These are phyloP conservation scores for Quercus parvula DNA, from an alignment of 306 rosid species.

Conservation along the genomic window DNA sequence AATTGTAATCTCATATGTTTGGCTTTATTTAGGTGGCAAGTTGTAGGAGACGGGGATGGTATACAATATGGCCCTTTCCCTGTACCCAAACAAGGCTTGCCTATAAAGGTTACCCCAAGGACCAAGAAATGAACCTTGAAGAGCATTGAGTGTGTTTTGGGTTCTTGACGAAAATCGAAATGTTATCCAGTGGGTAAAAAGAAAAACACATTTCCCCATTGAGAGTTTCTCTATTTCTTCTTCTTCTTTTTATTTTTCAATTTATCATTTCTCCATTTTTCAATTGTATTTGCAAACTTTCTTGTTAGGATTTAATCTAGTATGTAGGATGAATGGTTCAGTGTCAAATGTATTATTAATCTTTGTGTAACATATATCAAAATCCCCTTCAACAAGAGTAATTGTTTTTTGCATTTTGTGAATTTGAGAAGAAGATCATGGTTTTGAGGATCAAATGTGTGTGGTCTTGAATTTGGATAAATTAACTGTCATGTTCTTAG, in stretches of 20 bases:
- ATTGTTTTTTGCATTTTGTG: slow-evolving; percentile 1
- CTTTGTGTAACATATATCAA: too few species aligned
- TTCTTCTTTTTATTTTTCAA: slow-evolving; percentile 5
- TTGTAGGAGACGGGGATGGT: slow-evolving; percentile 58
- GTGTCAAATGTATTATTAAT: slow-evolving; percentile 5
- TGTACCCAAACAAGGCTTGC: slow-evolving; percentile 84
- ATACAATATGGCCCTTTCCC: slow-evolving; percentile 92
- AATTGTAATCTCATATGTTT: neutral
- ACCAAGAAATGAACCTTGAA: slow-evolving; percentile 31
- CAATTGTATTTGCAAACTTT: slow-evolving; percentile 13
- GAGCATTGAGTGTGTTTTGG: slow-evolving; percentile 2
- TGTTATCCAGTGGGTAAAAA: slow-evolving; percentile 30
- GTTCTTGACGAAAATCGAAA: slow-evolving; percentile 25
- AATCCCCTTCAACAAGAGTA: too few species aligned
- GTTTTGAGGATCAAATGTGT: slow-evolving; percentile 32
- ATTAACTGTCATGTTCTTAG: slow-evolving; percentile 3
- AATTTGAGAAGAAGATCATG: neutral
- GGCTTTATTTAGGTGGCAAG: slow-evolving; percentile 59
- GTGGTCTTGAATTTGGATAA: slow-evolving; percentile 26
- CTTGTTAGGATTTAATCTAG: slow-evolving; percentile 13
- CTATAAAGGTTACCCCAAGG: slow-evolving; percentile 50
- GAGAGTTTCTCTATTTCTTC: slow-evolving; percentile 4
- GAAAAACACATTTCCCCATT: slow-evolving; percentile 22
- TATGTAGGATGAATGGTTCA: neutral
- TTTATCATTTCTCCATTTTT: neutral